Evolutionary conservation across 495 filamentous ascomycete species (phyloP), one percentile per base, ranked within the genome.

Genomic region (Xylaria nigripes): DNA sequence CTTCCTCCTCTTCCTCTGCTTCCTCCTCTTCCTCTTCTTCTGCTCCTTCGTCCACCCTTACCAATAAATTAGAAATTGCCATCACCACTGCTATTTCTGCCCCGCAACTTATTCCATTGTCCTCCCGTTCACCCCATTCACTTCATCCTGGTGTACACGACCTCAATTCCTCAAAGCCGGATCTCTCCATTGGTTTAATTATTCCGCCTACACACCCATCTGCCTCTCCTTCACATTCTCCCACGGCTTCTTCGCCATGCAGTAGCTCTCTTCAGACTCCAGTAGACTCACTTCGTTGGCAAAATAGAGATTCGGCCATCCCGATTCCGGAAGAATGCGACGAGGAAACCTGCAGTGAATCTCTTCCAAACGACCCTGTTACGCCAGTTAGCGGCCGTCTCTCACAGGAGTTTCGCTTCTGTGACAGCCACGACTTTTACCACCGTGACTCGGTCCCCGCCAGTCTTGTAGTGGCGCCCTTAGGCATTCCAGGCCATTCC

Each of bases 351-450:
- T 67, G 72, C 36, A 75, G 72, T 55, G 75, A 77, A 41, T 68
- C 68, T 23, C 59, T 58, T 30, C 50, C 66, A 32, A 76, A 71
- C 61, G 75, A 77, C 45, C 75, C 75, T 40, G 67, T 69, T 56
- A 77, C 75, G 2, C 75, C 75, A 22, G 65, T 73, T 25, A 77
- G 75, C 63, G 70, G 71, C 52, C 74, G 74, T 56, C 72, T 74
- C 54, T 76, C 73, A 49, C 72, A 68, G 55, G 73, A 77, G 59
- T 76, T 77, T 45, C 68, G 71, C 15, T 68, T 70, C 48, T 70
- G 72, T 19, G 52, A 68, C 30, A 68, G 64, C 45, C 67, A 67
- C 56, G 72, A 76, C 49, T 59, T 68, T 25, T 69, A 71, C 55
- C 59, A 61, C 22, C 50, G 56, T 46, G 69, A 71, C 27, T 67